phyloP scores from a whole-genome alignment of 495 filamentous ascomycete genomes.

The Penicillium maclennaniae region DNA sequence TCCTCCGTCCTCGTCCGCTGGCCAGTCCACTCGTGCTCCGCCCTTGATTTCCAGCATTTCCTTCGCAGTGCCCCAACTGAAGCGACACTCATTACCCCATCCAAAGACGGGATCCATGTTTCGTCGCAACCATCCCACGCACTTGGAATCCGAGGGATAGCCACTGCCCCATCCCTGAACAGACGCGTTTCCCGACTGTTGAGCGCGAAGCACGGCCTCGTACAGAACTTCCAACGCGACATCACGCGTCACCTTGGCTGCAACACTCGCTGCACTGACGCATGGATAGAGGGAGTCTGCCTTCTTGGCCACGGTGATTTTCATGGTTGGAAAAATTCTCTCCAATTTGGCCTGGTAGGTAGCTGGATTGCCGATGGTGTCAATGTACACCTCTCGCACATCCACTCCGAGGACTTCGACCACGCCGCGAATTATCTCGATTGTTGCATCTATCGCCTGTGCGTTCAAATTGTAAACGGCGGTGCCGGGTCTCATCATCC shows the following conservation, averaged over 20 bases:
- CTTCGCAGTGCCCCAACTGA: constrained; percentile 93
- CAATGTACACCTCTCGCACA: constrained; percentile 85
- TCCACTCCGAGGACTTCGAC: constrained; percentile 67
- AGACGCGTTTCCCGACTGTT: constrained; percentile 7
- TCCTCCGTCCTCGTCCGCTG: constrained; percentile 62
- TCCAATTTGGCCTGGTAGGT: constrained; percentile 82
- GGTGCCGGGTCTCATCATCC: constrained; percentile 65
- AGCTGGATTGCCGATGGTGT: constrained; percentile 82
- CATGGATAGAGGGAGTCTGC: constrained; percentile 91
- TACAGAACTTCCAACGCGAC: constrained; percentile 77
- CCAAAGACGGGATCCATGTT: constrained; percentile 94
- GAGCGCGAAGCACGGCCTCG: constrained; percentile 36
- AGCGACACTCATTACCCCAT: constrained; percentile 88
- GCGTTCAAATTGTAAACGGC: constrained; percentile 88
- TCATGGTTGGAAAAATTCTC: constrained; percentile 71
- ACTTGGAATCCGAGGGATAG: constrained; percentile 85
- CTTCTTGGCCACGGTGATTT: constrained; percentile 91
- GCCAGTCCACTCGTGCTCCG: constrained; percentile 78
- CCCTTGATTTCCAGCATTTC: constrained; percentile 76
- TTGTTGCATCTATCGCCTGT: constrained; percentile 94
- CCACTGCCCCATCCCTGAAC: constrained; percentile 75
- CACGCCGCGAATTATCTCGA: constrained; percentile 75
- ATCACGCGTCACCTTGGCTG: constrained; percentile 93
- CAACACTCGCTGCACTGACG: constrained; percentile 89
- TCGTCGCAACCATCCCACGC: constrained; percentile 71